Percentiles rank a stretch among this genome's conserved stretches.
phyloP scores from a whole-genome alignment of 768 basidiomycete genomes.

The Podaxis mareebaensis region DNA sequence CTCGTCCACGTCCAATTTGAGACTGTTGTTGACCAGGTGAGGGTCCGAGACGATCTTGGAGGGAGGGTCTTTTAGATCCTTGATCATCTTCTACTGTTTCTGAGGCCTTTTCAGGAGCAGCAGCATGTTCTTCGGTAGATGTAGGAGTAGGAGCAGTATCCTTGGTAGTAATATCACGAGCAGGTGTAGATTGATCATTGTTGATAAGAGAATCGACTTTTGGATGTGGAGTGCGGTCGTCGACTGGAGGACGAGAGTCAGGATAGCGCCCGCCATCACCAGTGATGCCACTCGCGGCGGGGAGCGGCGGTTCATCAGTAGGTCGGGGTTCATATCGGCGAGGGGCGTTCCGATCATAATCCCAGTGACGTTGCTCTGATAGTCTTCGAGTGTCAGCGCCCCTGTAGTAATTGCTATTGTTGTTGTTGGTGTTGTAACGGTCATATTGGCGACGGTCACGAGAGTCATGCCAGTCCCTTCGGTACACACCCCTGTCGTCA shows the following conservation, averaged over 20 bases:
- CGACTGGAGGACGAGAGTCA: constrained; percentile 2
- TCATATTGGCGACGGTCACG: constrained; percentile 17
- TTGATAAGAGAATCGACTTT: background rate
- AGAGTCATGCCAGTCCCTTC: constrained; percentile 18
- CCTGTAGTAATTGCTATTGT: constrained; percentile 1
- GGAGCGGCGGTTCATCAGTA: background rate
- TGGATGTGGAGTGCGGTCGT: background rate
- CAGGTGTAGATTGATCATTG: background rate
- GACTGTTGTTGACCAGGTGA: constrained; percentile 4
- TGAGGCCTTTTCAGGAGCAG: background rate
- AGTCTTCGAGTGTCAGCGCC: constrained; percentile 13
- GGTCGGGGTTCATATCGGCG: constrained; percentile 13
- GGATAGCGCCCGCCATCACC: constrained; percentile 1
- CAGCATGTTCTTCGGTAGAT: background rate
- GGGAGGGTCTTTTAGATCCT: background rate
- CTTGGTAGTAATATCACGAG: constrained; percentile 2
- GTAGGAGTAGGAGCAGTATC: constrained; percentile 2
- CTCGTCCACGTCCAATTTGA: background rate
- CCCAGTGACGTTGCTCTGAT: constrained; percentile 12
- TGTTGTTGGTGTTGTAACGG: constrained; percentile 2
- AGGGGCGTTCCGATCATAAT: constrained; percentile 1
- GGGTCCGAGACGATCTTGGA: constrained; percentile 13
- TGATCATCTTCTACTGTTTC: constrained; percentile 1
- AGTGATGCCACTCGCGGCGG: background rate
- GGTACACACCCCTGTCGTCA: constrained; percentile 16